Conservation (phyloP, 169 alveolate genomes). For the Theileria orientalis region DNA sequence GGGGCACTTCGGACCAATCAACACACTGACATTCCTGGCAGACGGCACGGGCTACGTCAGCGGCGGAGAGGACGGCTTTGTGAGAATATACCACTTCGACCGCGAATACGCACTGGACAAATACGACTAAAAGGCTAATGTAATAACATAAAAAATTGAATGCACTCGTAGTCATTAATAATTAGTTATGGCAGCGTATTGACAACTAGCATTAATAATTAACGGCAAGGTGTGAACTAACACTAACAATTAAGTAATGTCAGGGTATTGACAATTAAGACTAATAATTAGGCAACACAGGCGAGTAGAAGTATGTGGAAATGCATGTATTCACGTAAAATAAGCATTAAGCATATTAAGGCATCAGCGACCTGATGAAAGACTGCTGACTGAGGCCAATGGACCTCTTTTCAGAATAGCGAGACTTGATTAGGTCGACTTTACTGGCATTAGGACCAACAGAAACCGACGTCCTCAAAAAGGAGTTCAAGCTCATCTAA, state of each 20-base stretch:
- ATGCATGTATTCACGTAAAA: too few relatives aligned
- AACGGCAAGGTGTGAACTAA: too few relatives aligned
- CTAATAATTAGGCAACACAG: too few relatives aligned
- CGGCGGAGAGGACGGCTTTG: constrained; percentile 95
- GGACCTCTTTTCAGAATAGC: not conserved
- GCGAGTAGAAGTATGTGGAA: too few relatives aligned
- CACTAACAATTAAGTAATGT: too few relatives aligned
- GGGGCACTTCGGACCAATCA: constrained; percentile 96
- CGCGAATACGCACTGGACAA: constrained; percentile 86
- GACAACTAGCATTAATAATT: too few relatives aligned
- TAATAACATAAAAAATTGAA: too few relatives aligned
- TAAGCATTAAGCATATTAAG: too few relatives aligned
- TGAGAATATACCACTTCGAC: constrained; percentile 89
- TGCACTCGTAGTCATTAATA: too few relatives aligned
- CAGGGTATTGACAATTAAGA: too few relatives aligned
- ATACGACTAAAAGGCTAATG: constrained; percentile 33
- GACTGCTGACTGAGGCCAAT: not conserved
- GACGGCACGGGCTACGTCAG: constrained; percentile 91
- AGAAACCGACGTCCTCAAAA: not conserved
- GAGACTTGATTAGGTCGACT: not conserved
- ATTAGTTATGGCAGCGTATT: too few relatives aligned
- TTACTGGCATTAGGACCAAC: not conserved
- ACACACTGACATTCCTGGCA: constrained; percentile 87
- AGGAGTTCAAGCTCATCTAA: not conserved
- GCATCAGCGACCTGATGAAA: not conserved